These are phyloP conservation scores for Aspergillus texensis DNA, from an alignment of 2,329 filamentous ascomycete genomes.

Conservation along the genomic window DNA sequence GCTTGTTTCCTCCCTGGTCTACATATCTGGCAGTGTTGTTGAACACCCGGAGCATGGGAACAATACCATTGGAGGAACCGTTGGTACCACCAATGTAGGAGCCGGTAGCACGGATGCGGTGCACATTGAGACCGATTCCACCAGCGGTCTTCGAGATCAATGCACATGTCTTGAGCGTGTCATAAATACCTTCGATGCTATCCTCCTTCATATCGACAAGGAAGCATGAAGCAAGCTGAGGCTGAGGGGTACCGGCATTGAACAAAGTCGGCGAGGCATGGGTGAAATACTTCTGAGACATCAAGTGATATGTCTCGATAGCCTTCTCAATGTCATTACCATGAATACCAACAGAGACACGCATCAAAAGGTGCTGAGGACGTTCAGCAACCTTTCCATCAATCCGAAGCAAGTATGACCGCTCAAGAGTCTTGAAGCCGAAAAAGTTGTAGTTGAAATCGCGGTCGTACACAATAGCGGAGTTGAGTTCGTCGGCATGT, in stretches of 20 bases:
- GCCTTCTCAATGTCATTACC: conserved; percentile 92
- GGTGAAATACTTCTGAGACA: conserved; percentile 98
- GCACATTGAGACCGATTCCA: conserved; percentile 94
- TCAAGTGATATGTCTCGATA: conserved; percentile 97
- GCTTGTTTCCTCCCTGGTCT: conserved; percentile 98
- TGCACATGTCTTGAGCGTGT: conserved; percentile 97
- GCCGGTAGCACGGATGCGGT: conserved; percentile 94
- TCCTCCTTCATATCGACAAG: conserved; percentile 99
- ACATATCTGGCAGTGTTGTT: conserved; percentile 99
- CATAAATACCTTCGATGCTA: conserved; percentile 98
- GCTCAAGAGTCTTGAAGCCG: conserved; percentile 98
- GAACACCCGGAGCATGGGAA: conserved; percentile 97
- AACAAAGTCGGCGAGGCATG: conserved; percentile 97
- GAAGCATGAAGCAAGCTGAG: conserved; percentile 97
- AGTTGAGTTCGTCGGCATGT: conserved; percentile 96
- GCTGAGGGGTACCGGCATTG: conserved; percentile 93
- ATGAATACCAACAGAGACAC: conserved; percentile 95
- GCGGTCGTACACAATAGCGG: conserved; percentile 97
- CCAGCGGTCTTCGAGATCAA: conserved; percentile 99
- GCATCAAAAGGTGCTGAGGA: conserved; percentile 99
- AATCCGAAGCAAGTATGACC: conserved; percentile 94
- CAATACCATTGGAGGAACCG: conserved; percentile 94
- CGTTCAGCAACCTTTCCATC: conserved; percentile 95
- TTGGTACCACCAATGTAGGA: conserved; percentile 99
- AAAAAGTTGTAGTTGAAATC: conserved; percentile 99